Base-by-base conservation (phyloP, 2,329 filamentous ascomycete species). In the Stagonosporopsis chrysanthemi region DNA sequence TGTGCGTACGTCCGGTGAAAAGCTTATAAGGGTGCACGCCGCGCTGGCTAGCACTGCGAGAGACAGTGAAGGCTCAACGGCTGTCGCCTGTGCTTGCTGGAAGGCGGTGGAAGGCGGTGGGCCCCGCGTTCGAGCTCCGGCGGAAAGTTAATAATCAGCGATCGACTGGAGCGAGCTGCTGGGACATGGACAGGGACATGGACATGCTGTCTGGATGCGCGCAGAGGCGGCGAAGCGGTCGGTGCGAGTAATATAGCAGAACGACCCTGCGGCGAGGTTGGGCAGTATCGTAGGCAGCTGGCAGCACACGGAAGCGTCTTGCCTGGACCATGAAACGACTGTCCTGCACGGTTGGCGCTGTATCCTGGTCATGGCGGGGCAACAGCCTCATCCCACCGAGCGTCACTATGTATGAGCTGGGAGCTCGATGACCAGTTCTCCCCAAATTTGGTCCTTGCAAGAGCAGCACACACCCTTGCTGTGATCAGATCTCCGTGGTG, bases 61-160 rank as follows among this genome's bases (percentile, higher is more conserved):
- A 40, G 40, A 60, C 22, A 23, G 50, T 28, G 50, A 55, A 38
- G 17, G 28, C 43, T 24, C 41, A 29, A 41, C 28, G 15, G 35
- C 26, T 26, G 53, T 46, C 46, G 50, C 47, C 33, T 41, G 47
- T 38, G 41, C 45, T 31, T 14, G 29, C 58, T 70, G 58, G 68
- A 71, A 72, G 66, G 67, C 50, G 62, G 65, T 69, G 68, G 71
- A 73, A 73, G 60, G 51, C 35, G 53, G 66, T 60, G 59, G 66
- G 63, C 63, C 63, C 57, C 61, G 56, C 56, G 40, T 50, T 55
- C 53, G 60, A 58, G 60, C 60, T 55, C 58, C 55, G 57, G 59
- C 59, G 52, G 54, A 28, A 35, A 33, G 59, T 68, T 62, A 68
- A 65, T 64, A 66, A 69, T 68, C 67, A 69, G 62, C 63, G 48